Evolutionary conservation across 2,329 filamentous ascomycete species (phyloP).

Genomic region (Penicillium sp.): DNA sequence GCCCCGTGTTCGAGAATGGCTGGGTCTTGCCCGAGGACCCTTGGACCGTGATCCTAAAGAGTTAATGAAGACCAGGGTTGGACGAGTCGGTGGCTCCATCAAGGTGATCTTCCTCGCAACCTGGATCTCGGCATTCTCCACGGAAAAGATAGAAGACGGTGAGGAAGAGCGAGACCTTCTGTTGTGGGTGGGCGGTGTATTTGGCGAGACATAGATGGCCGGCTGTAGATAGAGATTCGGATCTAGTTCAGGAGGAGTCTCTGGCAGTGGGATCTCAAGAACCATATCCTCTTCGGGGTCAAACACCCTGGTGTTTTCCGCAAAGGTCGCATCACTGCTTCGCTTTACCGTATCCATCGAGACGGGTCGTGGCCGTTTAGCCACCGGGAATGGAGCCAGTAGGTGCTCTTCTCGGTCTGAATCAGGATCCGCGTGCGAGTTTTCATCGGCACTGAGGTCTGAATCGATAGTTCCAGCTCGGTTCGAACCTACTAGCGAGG

Average conservation of each 20-base stretch:
- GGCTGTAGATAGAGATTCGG: slow-evolving; percentile 33
- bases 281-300: slow-evolving; percentile 35
- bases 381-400: slow-evolving; percentile 20
- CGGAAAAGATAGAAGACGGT: slow-evolving; percentile 29
- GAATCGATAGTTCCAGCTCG: slow-evolving; percentile 29
- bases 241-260: slow-evolving; percentile 26
- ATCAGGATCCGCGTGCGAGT: slow-evolving; percentile 24
- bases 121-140: slow-evolving; percentile 34
- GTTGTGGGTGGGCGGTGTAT: slow-evolving; percentile 17
- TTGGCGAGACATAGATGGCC: slow-evolving; percentile 29
- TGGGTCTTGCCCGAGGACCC: slow-evolving; percentile 7
- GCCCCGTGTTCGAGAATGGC: slow-evolving; percentile 11
- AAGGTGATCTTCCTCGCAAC: slow-evolving; percentile 35
- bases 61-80: slow-evolving; percentile 35
- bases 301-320: slow-evolving; percentile 31
- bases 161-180: slow-evolving; percentile 28
- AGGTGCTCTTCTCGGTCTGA: slow-evolving; percentile 23
- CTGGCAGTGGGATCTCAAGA: slow-evolving; percentile 34
- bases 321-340: slow-evolving; percentile 32
- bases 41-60: slow-evolving; percentile 22
- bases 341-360: slow-evolving; percentile 39
- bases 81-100: slow-evolving; percentile 31
- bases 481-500: slow-evolving; percentile 32
- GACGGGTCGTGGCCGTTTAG: slow-evolving; percentile 32
- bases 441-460: slow-evolving; percentile 33